These are phyloP conservation scores for Blastobotrys malaysiensis DNA, from an alignment of 1,139 yeast genomes.

Conservation along the genomic window DNA sequence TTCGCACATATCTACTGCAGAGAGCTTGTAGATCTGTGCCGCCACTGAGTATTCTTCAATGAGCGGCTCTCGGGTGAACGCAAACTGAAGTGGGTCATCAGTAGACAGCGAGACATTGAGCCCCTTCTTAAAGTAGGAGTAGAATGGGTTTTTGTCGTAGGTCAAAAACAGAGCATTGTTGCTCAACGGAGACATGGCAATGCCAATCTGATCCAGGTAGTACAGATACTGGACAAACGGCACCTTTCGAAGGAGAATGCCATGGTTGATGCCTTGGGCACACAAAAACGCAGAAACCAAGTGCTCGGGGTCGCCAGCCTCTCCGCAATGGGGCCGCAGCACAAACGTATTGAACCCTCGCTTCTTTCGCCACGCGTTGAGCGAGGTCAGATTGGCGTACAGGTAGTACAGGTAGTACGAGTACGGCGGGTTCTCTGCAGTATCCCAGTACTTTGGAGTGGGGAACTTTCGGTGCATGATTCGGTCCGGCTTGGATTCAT, in stretches of 20 bases:
- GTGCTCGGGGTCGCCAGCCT: conserved; percentile 99
- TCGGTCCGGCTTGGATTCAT: conserved; percentile 88
- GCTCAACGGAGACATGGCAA: conserved; percentile 98
- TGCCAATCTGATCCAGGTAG: conserved; percentile 89
- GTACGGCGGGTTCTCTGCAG: conserved; percentile 86
- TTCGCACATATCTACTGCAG: conserved; percentile 96
- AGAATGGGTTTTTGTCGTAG: conserved; percentile 92
- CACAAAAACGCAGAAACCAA: conserved; percentile 83
- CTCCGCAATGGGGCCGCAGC: conserved; percentile 96
- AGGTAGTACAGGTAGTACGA: conserved; percentile 88
- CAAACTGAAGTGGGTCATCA: conserved; percentile 91
- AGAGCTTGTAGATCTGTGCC: conserved; percentile 89
- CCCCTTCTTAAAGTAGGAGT: conserved; percentile 84
- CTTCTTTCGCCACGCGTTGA: conserved; percentile 73
- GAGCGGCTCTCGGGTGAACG: conserved; percentile 95
- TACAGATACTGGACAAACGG: conserved; percentile 92
- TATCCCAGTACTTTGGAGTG: conserved; percentile 74
- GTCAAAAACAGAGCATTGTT: conserved; percentile 94
- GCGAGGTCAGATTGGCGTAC: conserved; percentile 76
- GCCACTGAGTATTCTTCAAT: conserved; percentile 98
- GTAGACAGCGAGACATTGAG: conserved; percentile 87
- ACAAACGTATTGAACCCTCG: conserved; percentile 84
- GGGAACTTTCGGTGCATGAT: conserved; percentile 78
- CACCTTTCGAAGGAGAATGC: conserved; percentile 83
- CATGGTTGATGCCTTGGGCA: conserved; percentile 92